Conservation (phyloP, 768 basidiomycete species). For the Pulveroboletus sp. region DNA sequence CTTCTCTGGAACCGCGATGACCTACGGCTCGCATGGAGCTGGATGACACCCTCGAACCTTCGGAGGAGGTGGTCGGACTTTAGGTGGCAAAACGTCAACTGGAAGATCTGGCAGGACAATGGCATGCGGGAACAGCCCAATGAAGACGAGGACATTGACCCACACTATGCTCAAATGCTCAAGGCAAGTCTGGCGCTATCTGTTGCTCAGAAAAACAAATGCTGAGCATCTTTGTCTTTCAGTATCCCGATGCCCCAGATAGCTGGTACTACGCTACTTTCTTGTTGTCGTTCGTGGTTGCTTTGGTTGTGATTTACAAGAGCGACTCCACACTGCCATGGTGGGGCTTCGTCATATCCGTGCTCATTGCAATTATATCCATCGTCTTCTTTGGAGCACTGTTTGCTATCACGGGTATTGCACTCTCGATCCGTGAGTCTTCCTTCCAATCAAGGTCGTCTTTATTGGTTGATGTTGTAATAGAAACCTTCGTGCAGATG, state of each 20-base stretch:
- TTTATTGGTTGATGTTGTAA: too few relatives aligned
- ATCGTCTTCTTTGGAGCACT: slow-evolving; percentile 54
- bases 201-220: slow-evolving; percentile 17
- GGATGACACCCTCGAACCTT: slow-evolving; percentile 36
- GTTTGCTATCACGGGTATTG: slow-evolving; percentile 44
- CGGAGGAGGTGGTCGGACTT: slow-evolving; percentile 19
- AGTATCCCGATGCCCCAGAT: neutral
- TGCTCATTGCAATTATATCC: slow-evolving; percentile 48
- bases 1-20: slow-evolving; percentile 53
- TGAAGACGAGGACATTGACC: neutral
- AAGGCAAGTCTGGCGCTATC: slow-evolving; percentile 29
- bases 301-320: slow-evolving; percentile 52
- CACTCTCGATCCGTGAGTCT: neutral
- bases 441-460: neutral
- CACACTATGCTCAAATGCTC: slow-evolving; percentile 41
- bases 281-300: slow-evolving; percentile 40
- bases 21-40: slow-evolving; percentile 43
- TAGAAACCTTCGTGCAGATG: slow-evolving; percentile 33
- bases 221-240: neutral
- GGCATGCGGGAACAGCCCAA: neutral
- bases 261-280: slow-evolving; percentile 2
- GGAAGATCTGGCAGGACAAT: neutral
- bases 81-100: neutral
- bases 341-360: slow-evolving; percentile 54
- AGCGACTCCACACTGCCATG: slow-evolving; percentile 54